These are phyloP conservation scores for Fragaria iinumae DNA, from an alignment of 306 rosid genomes.

Conservation along the genomic window DNA sequence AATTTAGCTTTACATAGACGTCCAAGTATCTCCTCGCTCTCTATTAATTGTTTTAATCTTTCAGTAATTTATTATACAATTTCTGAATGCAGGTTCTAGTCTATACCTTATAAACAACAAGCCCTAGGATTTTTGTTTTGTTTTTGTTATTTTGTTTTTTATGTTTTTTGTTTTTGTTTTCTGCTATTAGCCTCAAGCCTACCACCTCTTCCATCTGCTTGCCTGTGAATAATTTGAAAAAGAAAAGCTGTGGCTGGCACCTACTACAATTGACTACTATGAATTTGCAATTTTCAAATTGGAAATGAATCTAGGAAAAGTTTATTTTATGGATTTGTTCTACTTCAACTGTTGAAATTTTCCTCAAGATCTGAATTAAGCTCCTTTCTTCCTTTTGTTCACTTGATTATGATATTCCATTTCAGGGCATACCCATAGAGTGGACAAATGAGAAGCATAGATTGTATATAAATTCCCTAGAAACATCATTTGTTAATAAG, in stretches of 20 bases:
- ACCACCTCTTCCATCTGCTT: conserved; percentile 2
- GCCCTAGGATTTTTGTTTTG: neutral
- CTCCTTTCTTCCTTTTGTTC: neutral
- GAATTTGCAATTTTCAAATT: neutral
- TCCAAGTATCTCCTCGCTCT: neutral
- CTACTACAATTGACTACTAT: neutral
- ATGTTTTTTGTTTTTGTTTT: neutral
- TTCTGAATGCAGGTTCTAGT: neutral
- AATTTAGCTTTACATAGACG: neutral
- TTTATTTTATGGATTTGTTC: neutral
- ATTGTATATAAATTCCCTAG: conserved; percentile 64
- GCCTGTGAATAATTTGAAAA: conserved; percentile 10
- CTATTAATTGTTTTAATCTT: neutral
- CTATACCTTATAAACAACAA: neutral
- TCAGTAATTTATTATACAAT: neutral
- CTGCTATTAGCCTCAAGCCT: neutral
- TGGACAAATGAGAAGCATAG: conserved; percentile 88
- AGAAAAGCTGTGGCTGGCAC: neutral
- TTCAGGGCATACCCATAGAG: conserved; percentile 46
- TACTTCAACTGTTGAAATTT: neutral
- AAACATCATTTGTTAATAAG: conserved; percentile 73
- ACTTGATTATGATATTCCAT: conserved; percentile 7
- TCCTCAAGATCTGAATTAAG: neutral
- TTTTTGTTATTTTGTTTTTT: too few species aligned
- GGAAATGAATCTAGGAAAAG: neutral